Percentiles rank a stretch among this genome's conserved stretches.
Conservation (phyloP, 2,329 filamentous ascomycete genomes). For the Cladorrhinum sp. region DNA sequence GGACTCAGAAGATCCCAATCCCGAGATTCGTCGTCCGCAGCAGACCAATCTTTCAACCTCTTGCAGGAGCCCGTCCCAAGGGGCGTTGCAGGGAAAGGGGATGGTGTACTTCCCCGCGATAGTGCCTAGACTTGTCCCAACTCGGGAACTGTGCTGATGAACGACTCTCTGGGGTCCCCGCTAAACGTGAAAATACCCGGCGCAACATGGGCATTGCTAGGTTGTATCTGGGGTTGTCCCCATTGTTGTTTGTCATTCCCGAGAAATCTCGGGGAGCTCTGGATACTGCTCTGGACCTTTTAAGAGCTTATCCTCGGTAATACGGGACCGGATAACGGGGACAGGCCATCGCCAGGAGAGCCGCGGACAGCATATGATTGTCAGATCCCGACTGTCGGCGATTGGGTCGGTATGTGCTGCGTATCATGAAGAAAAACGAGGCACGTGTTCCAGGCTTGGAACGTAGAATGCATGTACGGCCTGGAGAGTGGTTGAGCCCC, state of each 20-base stretch:
- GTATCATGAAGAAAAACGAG: background rate
- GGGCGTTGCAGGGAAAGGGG: conserved; percentile 1
- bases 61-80: background rate
- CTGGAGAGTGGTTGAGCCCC: background rate
- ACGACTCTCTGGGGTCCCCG: background rate
- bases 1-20: conserved; percentile 10
- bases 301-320: conserved; percentile 29
- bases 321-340: conserved; percentile 21
- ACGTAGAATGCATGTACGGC: background rate
- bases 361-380: background rate
- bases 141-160: background rate
- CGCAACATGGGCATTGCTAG: background rate
- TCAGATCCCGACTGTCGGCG: conserved; percentile 13
- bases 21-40: background rate
- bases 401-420: conserved; percentile 4
- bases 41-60: background rate
- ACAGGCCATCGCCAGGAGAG: conserved; percentile 10
- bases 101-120: conserved; percentile 2
- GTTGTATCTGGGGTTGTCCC: background rate
- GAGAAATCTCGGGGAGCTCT: conserved; percentile 16
- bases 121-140: background rate
- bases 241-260: conserved; percentile 6
- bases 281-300: background rate
- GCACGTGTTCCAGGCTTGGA: background rate
- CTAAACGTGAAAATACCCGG: background rate